phyloP scores from a whole-genome alignment of 768 basidiomycete genomes.

The Amanita inopinata region DNA sequence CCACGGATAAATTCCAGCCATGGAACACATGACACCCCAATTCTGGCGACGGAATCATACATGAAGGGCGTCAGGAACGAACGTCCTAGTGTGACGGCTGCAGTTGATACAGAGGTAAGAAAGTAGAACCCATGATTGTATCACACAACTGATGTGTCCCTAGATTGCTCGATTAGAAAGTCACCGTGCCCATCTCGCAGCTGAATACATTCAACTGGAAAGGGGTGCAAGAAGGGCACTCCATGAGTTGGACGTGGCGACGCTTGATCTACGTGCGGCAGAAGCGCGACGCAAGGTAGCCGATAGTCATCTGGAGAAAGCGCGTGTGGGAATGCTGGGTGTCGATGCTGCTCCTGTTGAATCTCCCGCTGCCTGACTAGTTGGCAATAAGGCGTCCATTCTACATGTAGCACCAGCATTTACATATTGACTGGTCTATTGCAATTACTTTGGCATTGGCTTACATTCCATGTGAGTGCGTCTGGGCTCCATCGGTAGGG shows the following conservation, averaged over 20 bases:
- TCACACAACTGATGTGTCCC: background rate
- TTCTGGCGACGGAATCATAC: background rate
- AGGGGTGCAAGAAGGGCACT: conserved; percentile 38
- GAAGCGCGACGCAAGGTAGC: conserved; percentile 50
- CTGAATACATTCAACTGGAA: conserved; percentile 28
- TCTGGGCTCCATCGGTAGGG: conserved; percentile 54
- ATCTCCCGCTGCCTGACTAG: conserved; percentile 1
- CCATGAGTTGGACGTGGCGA: conserved; percentile 52
- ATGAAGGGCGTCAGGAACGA: conserved; percentile 6
- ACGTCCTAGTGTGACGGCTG: conserved; percentile 6
- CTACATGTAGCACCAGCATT: too few relatives aligned
- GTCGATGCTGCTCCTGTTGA: conserved; percentile 28
- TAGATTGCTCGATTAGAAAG: conserved; percentile 26
- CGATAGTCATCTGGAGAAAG: conserved; percentile 50
- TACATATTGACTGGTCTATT: background rate
- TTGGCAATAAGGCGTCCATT: too few relatives aligned
- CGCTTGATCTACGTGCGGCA: conserved; percentile 49
- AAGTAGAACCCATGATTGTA: background rate
- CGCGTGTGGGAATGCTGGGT: conserved; percentile 50
- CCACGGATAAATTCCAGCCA: conserved; percentile 3
- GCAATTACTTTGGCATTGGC: conserved; percentile 39
- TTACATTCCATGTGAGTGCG: conserved; percentile 63
- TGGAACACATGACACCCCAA: background rate
- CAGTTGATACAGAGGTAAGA: conserved; percentile 17
- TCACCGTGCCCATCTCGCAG: conserved; percentile 28